Conservation (phyloP, 1,284 basidiomycete species). For the Afroboletus lepidellus region DNA sequence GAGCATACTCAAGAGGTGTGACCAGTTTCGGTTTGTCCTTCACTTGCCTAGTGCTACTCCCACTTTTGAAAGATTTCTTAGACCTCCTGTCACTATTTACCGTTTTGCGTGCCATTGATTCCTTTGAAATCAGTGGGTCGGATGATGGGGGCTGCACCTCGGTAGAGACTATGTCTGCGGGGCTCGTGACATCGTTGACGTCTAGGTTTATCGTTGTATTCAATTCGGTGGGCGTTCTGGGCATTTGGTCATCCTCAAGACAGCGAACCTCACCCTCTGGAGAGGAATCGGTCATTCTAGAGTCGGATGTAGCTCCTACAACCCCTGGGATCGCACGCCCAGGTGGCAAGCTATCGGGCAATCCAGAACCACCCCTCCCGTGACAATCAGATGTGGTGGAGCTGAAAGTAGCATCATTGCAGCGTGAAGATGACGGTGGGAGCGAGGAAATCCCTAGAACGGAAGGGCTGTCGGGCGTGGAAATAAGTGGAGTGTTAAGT, state of each 20-base stretch:
- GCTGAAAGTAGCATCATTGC: not conserved
- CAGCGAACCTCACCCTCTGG: conserved; percentile 1
- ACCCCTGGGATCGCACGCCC: not conserved
- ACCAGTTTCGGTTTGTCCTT: conserved; percentile 29
- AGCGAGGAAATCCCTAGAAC: not conserved
- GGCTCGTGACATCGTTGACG: conserved; percentile 25
- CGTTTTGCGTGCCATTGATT: conserved; percentile 12
- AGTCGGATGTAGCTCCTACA: not conserved
- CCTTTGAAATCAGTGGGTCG: not conserved
- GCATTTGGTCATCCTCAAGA: not conserved
- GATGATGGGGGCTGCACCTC: not conserved
- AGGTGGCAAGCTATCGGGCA: not conserved
- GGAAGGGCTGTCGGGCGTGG: conserved; percentile 1
- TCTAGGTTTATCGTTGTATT: conserved; percentile 5
- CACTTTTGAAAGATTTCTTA: conserved; percentile 21
- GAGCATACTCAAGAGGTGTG: conserved; percentile 42
- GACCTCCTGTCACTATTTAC: conserved; percentile 6
- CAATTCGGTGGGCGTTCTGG: conserved; percentile 11
- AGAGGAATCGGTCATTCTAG: not conserved
- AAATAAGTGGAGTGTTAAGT: not conserved
- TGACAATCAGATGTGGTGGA: conserved; percentile 16
- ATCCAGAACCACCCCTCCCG: not conserved
- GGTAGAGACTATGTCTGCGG: conserved; percentile 2
- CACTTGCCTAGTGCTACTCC: conserved; percentile 17
- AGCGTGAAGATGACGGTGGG: not conserved